These are phyloP conservation scores for Cyathus striatus DNA, from an alignment of 768 basidiomycete species.

Conservation along the genomic window DNA sequence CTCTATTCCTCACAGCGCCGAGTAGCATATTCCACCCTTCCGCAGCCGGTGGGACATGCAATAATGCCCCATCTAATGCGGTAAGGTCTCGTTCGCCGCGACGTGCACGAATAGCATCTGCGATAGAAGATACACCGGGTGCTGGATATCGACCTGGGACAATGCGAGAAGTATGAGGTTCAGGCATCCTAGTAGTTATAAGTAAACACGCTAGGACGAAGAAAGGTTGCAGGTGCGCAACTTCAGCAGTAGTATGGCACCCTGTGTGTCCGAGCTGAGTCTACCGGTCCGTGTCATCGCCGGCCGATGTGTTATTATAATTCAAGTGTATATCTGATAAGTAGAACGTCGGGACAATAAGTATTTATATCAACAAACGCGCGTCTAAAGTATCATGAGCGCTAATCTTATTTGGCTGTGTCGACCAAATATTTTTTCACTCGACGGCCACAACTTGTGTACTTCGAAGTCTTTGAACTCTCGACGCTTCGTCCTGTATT, in stretches of 20 bases:
- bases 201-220: too few species aligned
- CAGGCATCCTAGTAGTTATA: background rate
- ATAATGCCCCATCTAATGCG: slow-evolving; percentile 41
- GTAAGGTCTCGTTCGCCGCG: slow-evolving; percentile 45
- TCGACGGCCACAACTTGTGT: background rate
- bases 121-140: slow-evolving; percentile 35
- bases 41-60: slow-evolving; percentile 44
- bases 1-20: slow-evolving; percentile 43
- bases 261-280: too few species aligned
- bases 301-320: too few species aligned
- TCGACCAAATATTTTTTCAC: background rate
- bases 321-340: too few species aligned
- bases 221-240: too few species aligned
- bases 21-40: slow-evolving; percentile 47
- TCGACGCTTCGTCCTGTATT: background rate
- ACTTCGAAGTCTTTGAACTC: background rate
- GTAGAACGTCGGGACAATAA: too few species aligned
- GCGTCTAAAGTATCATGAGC: too few species aligned
- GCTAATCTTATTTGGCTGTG: too few species aligned
- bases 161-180: slow-evolving; percentile 24
- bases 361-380: too few species aligned
- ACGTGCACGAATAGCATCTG: slow-evolving; percentile 44
- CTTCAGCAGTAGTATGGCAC: too few species aligned
- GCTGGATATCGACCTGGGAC: slow-evolving; percentile 40
- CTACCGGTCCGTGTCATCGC: too few species aligned